These are phyloP conservation scores for Kazachstania taianensis DNA, from an alignment of 805 yeast species.

Conservation along the genomic window DNA sequence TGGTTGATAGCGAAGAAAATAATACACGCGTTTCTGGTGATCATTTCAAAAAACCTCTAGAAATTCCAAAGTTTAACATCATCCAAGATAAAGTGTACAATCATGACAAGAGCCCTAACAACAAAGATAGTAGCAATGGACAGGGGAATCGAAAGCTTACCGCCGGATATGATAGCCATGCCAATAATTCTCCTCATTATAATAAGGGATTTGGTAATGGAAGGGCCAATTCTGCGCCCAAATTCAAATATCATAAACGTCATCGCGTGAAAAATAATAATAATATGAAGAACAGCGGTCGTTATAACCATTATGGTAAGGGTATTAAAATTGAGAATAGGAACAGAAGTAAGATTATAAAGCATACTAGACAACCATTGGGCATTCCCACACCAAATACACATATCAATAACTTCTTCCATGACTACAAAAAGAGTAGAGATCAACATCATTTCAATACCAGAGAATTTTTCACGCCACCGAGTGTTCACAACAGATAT, in stretches of 20 bases:
- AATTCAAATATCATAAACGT: conserved; percentile 23
- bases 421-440: conserved; percentile 25
- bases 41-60: conserved; percentile 5
- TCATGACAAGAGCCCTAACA: conserved; percentile 2
- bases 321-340: conserved; percentile 22
- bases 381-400: conserved; percentile 53
- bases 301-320: conserved; percentile 9
- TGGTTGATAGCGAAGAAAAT: background rate
- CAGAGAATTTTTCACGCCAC: conserved; percentile 71
- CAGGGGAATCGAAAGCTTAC: too few relatives aligned
- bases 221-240: conserved; percentile 25
- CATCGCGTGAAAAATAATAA: conserved; percentile 12
- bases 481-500: conserved; percentile 58
- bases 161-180: background rate
- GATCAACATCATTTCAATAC: conserved; percentile 37
- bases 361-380: conserved; percentile 44
- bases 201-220: conserved; percentile 4
- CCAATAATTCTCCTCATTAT: conserved; percentile 1
- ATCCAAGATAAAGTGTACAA: conserved; percentile 5
- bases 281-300: conserved; percentile 6
- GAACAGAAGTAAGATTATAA: conserved; percentile 20
- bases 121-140: background rate
- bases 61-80: conserved; percentile 7
- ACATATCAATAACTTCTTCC: conserved; percentile 32
- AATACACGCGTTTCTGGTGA: too few relatives aligned